A percentile compares a stretch with the other conserved stretches of the same genome.
These are phyloP conservation scores for Sclerotinia trifoliorum DNA, from an alignment of 2,329 filamentous ascomycete genomes.

Conservation along the genomic window DNA sequence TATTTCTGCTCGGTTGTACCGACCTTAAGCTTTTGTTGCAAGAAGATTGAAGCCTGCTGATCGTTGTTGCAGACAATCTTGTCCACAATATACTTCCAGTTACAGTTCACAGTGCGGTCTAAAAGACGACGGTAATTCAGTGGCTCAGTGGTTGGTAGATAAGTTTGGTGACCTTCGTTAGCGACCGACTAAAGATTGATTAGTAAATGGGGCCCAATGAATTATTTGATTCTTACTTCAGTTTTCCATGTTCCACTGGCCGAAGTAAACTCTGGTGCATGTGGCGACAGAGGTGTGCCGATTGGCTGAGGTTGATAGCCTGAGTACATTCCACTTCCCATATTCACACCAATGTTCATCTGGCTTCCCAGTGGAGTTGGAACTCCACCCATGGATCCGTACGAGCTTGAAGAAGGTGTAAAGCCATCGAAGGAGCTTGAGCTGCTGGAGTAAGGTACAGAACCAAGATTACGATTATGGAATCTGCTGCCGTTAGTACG, in stretches of 20 bases:
- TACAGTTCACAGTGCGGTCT: constrained; percentile 93
- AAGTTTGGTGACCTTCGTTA: constrained; percentile 64
- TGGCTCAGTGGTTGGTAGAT: constrained; percentile 82
- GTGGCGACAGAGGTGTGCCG: constrained; percentile 67
- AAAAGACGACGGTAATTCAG: constrained; percentile 94
- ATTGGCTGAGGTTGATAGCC: constrained; percentile 53
- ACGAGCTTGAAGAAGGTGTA: constrained; percentile 35
- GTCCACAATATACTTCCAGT: constrained; percentile 99
- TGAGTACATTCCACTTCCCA: constrained; percentile 35
- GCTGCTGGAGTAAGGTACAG: constrained; percentile 38
- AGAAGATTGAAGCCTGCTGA: constrained; percentile 96
- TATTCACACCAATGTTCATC: constrained; percentile 30
- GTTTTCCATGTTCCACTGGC: constrained; percentile 42
- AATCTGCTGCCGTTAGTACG: constrained; percentile 36
- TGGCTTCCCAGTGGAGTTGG: constrained; percentile 27
- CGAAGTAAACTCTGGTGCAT: constrained; percentile 72
- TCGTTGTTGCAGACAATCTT: constrained; percentile 99
- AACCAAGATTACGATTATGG: constrained; percentile 33
- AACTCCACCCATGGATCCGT: constrained; percentile 36
- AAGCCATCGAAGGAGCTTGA: constrained; percentile 41
- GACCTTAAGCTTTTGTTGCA: constrained; percentile 98
- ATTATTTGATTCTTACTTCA: constrained; percentile 38
- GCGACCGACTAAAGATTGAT: constrained; percentile 45
- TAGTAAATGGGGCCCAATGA: constrained; percentile 30
- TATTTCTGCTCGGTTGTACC: constrained; percentile 94